Evolutionary conservation across 1,284 basidiomycete species (phyloP).

Genomic region (Fomitopsis palustris): DNA sequence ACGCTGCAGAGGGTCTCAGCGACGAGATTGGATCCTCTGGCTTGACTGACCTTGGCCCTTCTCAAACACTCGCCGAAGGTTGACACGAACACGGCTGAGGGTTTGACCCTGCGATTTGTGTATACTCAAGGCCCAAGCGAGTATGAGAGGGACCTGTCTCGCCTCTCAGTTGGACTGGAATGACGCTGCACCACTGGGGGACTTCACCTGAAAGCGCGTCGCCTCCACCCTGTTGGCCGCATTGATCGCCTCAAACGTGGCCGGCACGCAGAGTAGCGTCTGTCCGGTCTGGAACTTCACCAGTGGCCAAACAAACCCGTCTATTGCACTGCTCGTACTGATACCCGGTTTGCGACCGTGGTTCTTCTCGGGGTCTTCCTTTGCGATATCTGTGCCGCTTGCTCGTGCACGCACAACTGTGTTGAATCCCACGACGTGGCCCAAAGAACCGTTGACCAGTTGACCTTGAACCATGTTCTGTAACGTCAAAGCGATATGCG

Average conservation of each 20-base stretch:
- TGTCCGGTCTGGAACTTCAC: constrained; percentile 49
- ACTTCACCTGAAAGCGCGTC: constrained; percentile 44
- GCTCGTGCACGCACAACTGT: neutral
- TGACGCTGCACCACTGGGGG: neutral
- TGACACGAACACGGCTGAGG: constrained; percentile 71
- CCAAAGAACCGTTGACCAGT: neutral
- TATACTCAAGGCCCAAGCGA: constrained; percentile 81
- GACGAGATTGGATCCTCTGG: neutral
- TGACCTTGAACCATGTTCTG: constrained; percentile 1
- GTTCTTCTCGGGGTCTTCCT: neutral
- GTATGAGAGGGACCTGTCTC: constrained; percentile 66
- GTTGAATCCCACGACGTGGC: neutral
- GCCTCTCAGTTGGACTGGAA: neutral
- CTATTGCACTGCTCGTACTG: constrained; percentile 7
- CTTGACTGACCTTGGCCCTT: constrained; percentile 63
- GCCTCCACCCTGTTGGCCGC: constrained; percentile 50
- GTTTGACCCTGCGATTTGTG: constrained; percentile 89
- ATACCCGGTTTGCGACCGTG: neutral
- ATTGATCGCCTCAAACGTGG: constrained; percentile 60
- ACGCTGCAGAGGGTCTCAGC: constrained; percentile 36
- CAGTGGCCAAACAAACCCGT: constrained; percentile 43
- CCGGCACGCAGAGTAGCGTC: constrained; percentile 45
- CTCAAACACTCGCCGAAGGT: constrained; percentile 70
- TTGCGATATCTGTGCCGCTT: neutral
- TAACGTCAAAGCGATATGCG: too few species aligned